Percentiles rank a stretch among this genome's conserved stretches.
Conservation (phyloP, 2,329 filamentous ascomycete genomes). For the Calonectria pseudoreteaudii region DNA sequence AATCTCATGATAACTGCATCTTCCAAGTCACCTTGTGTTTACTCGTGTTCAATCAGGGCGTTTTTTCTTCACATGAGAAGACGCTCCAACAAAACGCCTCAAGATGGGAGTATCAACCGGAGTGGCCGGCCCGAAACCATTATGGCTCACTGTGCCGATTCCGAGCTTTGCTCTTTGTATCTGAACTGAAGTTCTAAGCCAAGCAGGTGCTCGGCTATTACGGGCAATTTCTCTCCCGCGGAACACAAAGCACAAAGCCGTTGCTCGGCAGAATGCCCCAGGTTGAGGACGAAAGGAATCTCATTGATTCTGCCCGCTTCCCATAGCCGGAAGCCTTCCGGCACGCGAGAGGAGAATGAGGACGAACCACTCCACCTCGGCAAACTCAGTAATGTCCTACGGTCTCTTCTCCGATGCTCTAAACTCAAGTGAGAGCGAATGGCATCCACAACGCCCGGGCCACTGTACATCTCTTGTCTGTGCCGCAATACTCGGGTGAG, state of each 20-base stretch:
- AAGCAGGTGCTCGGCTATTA: background rate
- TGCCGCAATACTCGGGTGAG: background rate
- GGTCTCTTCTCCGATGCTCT: background rate
- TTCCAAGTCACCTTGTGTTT: background rate
- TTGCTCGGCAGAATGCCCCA: background rate
- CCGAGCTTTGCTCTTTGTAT: background rate
- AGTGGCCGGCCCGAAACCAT: background rate
- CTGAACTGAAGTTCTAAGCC: no score
- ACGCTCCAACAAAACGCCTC: background rate
- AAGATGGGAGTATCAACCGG: background rate
- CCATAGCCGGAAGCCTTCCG: background rate
- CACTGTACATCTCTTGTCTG: background rate
- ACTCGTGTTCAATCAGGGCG: background rate
- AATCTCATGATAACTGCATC: background rate
- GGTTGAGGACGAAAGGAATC: background rate
- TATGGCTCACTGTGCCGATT: background rate
- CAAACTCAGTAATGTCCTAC: background rate
- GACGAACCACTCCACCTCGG: background rate
- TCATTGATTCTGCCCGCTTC: background rate
- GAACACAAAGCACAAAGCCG: background rate
- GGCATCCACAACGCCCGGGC: background rate
- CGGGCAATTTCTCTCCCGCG: background rate
- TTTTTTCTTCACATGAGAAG: background rate
- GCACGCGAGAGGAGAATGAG: background rate
- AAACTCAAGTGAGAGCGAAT: background rate